Base-by-base conservation (phyloP, 768 basidiomycete genomes). In the Suillus subaureus region DNA sequence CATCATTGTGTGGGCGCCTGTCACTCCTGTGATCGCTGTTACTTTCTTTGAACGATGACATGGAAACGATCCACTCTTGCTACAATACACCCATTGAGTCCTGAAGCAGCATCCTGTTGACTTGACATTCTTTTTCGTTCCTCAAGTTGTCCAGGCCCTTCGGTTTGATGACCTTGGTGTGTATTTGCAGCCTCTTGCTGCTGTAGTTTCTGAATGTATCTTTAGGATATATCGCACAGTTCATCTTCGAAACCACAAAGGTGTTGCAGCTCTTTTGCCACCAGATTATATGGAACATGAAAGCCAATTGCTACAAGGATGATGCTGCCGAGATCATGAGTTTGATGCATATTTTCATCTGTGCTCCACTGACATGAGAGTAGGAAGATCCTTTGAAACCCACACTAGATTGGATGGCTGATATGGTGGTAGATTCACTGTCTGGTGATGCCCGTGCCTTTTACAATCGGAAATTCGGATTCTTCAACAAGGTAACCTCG, bases 231-330 rank as follows among this genome's bases (percentile, higher is more conserved):
- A 94, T 99, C 33, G 87, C 91, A 65, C 88, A 89, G 26, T 99
- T 98, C 83, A 94, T 99, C 70, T 95, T 96, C 69, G 96, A 99
- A 80, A 97, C 96, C 0, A 91, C 97, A 8, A 97, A 94, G 79
- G 94, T 98, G 61, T 99, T 97, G 2, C 96, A 97, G 75, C 78
- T 95, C 28, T 99, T 99, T 81, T 99, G 97, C 74, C 97, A 99
- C 74, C 97, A 99, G 80, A 99, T 99, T 68, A 94, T 99, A 67
- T 99, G 97, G 97, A 99, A 99, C 76, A 99, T 99, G 97, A 97
- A 97, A 73, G 97, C 97, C 6, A 99, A 99, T 72, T 95, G 93
- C 67, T 97, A 89, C 76, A 94, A 92, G 71, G 97, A 96, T 71
- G 97, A 99, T 72, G 81, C 83, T 8, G 94, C 88, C 16, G 96